Evolutionary conservation across 2,329 filamentous ascomycete species (phyloP).

Genomic region (Neonectria coccinea): DNA sequence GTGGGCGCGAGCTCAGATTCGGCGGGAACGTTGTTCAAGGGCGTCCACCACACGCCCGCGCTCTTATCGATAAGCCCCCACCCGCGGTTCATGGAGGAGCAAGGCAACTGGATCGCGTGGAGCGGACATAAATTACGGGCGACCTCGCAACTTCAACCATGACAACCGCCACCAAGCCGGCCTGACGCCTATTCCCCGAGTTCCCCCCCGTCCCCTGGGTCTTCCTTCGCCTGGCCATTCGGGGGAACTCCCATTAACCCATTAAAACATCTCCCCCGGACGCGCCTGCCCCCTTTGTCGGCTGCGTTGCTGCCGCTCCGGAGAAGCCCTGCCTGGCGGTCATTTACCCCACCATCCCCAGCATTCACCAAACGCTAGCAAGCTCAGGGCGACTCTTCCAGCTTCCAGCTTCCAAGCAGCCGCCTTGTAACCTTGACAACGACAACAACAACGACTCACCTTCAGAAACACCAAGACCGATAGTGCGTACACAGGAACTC

Average conservation of each 20-base stretch:
- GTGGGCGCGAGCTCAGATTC: conserved; percentile 20
- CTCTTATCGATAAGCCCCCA: conserved; percentile 37
- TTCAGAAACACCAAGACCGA: neutral
- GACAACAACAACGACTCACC: neutral
- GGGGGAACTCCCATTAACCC: conserved; percentile 19
- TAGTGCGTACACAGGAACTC: neutral
- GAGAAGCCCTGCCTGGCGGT: conserved; percentile 3
- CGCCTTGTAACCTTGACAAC: conserved; percentile 1
- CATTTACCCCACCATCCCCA: conserved; percentile 28
- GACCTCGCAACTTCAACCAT: conserved; percentile 42
- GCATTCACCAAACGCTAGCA: neutral
- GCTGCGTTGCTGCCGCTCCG: neutral
- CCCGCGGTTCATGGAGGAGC: conserved; percentile 30
- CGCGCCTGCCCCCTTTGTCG: neutral
- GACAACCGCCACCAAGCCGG: conserved; percentile 38
- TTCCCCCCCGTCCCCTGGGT: conserved; percentile 27
- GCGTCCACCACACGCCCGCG: neutral
- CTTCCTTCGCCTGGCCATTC: conserved; percentile 23
- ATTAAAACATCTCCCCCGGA: neutral
- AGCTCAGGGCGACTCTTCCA: conserved; percentile 4
- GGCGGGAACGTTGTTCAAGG: conserved; percentile 15
- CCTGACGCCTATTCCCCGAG: conserved; percentile 29
- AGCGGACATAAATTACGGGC: conserved; percentile 40
- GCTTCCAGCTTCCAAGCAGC: conserved; percentile 7
- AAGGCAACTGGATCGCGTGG: conserved; percentile 4